phyloP scores from a whole-genome alignment of 805 yeast genomes.

The Candida morakotiae region DNA sequence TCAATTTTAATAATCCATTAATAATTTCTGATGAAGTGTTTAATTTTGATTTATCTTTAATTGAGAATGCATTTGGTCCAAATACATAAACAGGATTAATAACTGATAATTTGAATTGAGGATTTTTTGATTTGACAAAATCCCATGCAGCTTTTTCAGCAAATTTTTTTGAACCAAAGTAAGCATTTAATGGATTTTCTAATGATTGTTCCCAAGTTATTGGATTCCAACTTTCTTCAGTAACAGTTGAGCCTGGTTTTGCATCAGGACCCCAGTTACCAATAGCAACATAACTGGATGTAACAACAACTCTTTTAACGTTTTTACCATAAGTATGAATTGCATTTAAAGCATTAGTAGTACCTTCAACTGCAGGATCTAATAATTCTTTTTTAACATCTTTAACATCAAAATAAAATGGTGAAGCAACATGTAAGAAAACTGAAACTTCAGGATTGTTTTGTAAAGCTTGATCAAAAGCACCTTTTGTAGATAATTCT shows the following conservation, averaged over 20 bases:
- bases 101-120: slow-evolving; percentile 10
- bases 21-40: slow-evolving; percentile 37
- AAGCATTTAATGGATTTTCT: slow-evolving; percentile 37
- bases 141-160: slow-evolving; percentile 63
- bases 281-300: slow-evolving; percentile 46
- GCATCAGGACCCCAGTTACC: slow-evolving; percentile 5
- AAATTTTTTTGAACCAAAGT: slow-evolving; percentile 53
- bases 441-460: slow-evolving; percentile 37
- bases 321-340: slow-evolving; percentile 14
- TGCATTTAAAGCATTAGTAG: slow-evolving; percentile 15
- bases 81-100: slow-evolving; percentile 20
- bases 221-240: slow-evolving; percentile 31
- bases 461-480: slow-evolving; percentile 46
- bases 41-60: slow-evolving; percentile 22
- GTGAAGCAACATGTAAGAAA: slow-evolving; percentile 50
- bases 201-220: slow-evolving; percentile 36
- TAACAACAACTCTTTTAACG: slow-evolving; percentile 44
- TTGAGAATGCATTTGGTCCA: slow-evolving; percentile 30
- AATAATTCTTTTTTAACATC: slow-evolving; percentile 47
- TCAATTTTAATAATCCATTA: slow-evolving; percentile 30
- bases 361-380: slow-evolving; percentile 53
- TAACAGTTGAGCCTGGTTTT: slow-evolving; percentile 19
- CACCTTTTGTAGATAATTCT: slow-evolving; percentile 29
- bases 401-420: slow-evolving; percentile 32
- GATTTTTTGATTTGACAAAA: slow-evolving; percentile 25